Base-by-base conservation (phyloP, 2,329 filamentous ascomycete genomes). In the Coniochaeta hoffmannii region DNA sequence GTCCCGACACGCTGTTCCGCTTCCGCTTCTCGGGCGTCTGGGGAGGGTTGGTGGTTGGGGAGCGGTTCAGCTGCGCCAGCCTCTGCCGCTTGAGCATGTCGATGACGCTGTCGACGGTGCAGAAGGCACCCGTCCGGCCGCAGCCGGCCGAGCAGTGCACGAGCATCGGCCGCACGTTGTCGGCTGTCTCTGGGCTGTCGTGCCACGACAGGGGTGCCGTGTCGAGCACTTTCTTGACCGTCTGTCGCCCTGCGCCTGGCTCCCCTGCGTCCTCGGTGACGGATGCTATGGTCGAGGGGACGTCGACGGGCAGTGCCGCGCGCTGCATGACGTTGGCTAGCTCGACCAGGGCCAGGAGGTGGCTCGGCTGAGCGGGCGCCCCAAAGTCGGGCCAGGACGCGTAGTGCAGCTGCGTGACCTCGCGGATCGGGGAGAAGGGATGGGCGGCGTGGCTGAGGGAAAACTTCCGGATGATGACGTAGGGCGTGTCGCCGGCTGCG, bases 301-400 rank as follows among this genome's bases (percentile, higher is more conserved):
- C 63, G 60, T 80, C 76, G 10, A 75, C 69, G 17, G 73, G 81
- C 57, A 69, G 76, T 63, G 72, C 79, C 56, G 71, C 81, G 62
- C 70, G 87, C 73, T 79, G 88, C 80, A 85, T 90, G 32, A 82
- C 77, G 64, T 89, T 94, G 63, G 88, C 89, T 53, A 96, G 82
- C 69, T 97, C 91, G n/a, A 97, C 89, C 15, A 99, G 74, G 1
- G 87, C 89, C 15, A 99, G 78, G 1, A 99, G 79, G 64, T 97
- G 91, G 5, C 85, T 83, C 1, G 94, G 91, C 64, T 95, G 88
- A 0, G 94, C 91, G 0, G 93, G 93, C 0, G 91, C 88, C 19
- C 94, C 94, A 70, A 97, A 97, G 66, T 99, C 94, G 0, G 94
- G 94, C 94, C 94, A 99, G n/a, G 88, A 86, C 0, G 90, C 85